Percentiles rank a stretch among this genome's conserved stretches.
Conservation (phyloP, 1,139 yeast species). For the Kurtzmaniella natalensis region DNA sequence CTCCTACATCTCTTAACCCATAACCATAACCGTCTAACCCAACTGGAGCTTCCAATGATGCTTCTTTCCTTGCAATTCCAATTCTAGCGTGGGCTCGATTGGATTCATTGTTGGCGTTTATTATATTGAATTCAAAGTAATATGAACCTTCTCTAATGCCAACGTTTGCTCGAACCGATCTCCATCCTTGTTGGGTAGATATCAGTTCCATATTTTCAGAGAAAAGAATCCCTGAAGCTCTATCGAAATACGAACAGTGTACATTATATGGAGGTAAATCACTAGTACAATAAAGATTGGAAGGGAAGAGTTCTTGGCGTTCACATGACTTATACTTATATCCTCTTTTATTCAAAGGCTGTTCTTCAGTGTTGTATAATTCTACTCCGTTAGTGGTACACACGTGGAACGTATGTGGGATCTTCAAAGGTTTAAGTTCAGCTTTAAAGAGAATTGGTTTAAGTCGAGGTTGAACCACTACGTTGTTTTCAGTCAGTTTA, state of each 20-base stretch:
- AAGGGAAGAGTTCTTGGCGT: slow-evolving; percentile 58
- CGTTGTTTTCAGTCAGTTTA: slow-evolving; percentile 26
- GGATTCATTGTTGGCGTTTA: slow-evolving; percentile 37
- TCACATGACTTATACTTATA: slow-evolving; percentile 79
- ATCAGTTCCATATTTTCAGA: slow-evolving; percentile 40
- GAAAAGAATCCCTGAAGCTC: slow-evolving; percentile 57
- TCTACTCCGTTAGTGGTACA: slow-evolving; percentile 13
- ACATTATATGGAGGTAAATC: slow-evolving; percentile 68
- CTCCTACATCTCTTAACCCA: slow-evolving; percentile 79
- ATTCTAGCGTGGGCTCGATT: slow-evolving; percentile 62
- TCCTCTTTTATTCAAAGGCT: slow-evolving; percentile 76
- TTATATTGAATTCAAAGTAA: slow-evolving; percentile 70
- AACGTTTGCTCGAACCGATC: slow-evolving; percentile 71
- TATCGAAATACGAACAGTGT: slow-evolving; percentile 67
- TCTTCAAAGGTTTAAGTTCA: slow-evolving; percentile 21
- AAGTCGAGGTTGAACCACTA: slow-evolving; percentile 39
- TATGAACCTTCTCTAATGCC: slow-evolving; percentile 75
- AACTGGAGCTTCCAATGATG: slow-evolving; percentile 89
- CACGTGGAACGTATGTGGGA: slow-evolving; percentile 3
- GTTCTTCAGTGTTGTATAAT: slow-evolving; percentile 60
- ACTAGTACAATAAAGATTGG: slow-evolving; percentile 66
- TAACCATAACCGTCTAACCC: slow-evolving; percentile 95
- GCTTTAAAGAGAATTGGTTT: slow-evolving; percentile 42
- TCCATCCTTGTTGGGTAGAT: slow-evolving; percentile 70
- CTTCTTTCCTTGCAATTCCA: slow-evolving; percentile 82